phyloP scores from a whole-genome alignment of 345 rosid species.

The Eucalyptus tenuipes region DNA sequence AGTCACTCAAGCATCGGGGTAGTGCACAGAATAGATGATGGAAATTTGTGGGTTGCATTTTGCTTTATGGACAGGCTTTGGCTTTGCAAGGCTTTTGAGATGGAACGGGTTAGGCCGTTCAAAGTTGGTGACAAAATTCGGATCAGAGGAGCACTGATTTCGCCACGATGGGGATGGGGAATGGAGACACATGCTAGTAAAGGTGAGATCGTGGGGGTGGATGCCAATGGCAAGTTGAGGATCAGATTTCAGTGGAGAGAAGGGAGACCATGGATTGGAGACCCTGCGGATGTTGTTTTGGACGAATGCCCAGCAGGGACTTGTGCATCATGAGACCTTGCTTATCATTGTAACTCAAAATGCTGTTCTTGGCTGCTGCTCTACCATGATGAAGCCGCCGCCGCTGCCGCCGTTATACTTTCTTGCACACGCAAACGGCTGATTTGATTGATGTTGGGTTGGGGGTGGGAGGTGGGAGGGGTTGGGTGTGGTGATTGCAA shows the following conservation, averaged over 20 bases:
- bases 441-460: not conserved
- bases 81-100: constrained; percentile 84
- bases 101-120: constrained; percentile 70
- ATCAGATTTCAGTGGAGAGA: constrained; percentile 94
- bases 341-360: not conserved
- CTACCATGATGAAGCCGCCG: not conserved
- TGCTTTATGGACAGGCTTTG: constrained; percentile 89
- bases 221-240: constrained; percentile 88
- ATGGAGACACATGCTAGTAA: constrained; percentile 96
- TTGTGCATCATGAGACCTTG: not conserved
- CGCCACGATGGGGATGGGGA: constrained; percentile 99
- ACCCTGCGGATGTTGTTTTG: constrained; percentile 85
- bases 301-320: constrained; percentile 21
- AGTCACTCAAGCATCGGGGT: constrained; percentile 85
- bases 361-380: not conserved
- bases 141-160: constrained; percentile 59
- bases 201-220: constrained; percentile 86
- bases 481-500: not conserved
- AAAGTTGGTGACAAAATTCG: constrained; percentile 64
- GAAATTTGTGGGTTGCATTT: constrained; percentile 71
- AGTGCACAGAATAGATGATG: constrained; percentile 74
- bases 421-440: not conserved
- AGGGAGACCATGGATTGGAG: constrained; percentile 95
- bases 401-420: not conserved
- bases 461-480: not conserved